Conservation (phyloP, 2,329 filamentous ascomycete species). For the Mollisia scopiformis region DNA sequence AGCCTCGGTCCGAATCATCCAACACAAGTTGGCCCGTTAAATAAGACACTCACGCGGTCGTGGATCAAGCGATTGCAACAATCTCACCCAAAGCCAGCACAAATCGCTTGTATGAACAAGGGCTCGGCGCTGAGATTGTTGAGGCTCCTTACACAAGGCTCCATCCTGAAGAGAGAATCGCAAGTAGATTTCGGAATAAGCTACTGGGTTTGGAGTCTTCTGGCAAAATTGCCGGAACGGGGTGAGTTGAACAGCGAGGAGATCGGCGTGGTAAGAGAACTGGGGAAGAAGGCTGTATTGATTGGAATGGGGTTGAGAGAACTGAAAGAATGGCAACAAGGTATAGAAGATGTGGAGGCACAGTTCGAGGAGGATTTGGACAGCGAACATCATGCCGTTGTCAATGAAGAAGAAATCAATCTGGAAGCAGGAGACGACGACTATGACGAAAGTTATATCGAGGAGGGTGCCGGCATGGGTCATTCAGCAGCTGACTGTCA, state of each 20-base stretch:
- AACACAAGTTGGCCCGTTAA: conserved; percentile 45
- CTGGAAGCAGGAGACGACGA: conserved; percentile 25
- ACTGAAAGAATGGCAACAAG: conserved; percentile 41
- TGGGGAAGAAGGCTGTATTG: conserved; percentile 76
- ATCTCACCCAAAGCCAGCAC: conserved; percentile 59
- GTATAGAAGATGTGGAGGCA: conserved; percentile 49
- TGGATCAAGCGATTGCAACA: conserved; percentile 57
- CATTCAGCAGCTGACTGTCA: conserved; percentile 11
- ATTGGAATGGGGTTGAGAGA: conserved; percentile 40
- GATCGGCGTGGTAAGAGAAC: conserved; percentile 74
- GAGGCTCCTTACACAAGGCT: conserved; percentile 64
- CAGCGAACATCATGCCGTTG: conserved; percentile 36
- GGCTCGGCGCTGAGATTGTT: conserved; percentile 68
- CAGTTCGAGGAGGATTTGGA: conserved; percentile 42
- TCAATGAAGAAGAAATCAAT: conserved; percentile 25
- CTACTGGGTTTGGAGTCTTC: conserved; percentile 82
- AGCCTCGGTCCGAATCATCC: conserved; percentile 55
- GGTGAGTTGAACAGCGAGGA: conserved; percentile 78
- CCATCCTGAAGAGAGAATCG: conserved; percentile 57
- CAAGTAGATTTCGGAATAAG: conserved; percentile 69
- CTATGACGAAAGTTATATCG: conserved; percentile 23
- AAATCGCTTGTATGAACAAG: conserved; percentile 68
- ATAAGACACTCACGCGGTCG: conserved; percentile 46
- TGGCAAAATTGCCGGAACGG: conserved; percentile 74
- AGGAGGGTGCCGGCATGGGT: conserved; percentile 18